phyloP scores from a whole-genome alignment of 192 early-diverging fungal genomes.

The Spizellomyces sp. region DNA sequence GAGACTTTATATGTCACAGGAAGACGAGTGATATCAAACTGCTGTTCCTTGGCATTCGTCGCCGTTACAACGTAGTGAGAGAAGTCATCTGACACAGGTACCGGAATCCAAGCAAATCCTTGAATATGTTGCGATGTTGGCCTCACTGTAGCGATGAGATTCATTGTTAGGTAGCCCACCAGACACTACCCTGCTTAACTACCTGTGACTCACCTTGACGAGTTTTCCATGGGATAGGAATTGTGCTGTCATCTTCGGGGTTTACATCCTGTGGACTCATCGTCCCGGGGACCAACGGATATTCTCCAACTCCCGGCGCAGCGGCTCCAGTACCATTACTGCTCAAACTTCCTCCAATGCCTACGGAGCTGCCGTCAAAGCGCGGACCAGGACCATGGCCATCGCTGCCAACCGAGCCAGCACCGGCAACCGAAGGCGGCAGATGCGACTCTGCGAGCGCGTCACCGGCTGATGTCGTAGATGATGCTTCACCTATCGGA shows the following conservation, averaged over 20 bases:
- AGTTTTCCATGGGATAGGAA: constrained; percentile 29
- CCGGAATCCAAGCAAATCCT: constrained; percentile 33
- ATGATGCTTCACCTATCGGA: not conserved
- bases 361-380: not conserved
- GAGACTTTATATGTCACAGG: constrained; percentile 17
- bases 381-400: not conserved
- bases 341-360: not conserved
- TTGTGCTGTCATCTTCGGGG: constrained; percentile 6
- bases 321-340: too few species aligned
- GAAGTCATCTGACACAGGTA: constrained; percentile 24
- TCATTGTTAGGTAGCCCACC: too few species aligned
- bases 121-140: constrained; percentile 12
- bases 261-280: not conserved
- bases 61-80: constrained; percentile 22
- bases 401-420: not conserved
- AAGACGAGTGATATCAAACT: constrained; percentile 21
- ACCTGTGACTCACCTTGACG: constrained; percentile 19
- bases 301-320: not conserved
- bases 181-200: too few species aligned
- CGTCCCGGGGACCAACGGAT: not conserved
- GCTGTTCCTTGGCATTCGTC: constrained; percentile 5
- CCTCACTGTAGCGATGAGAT: constrained; percentile 2
- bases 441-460: not conserved
- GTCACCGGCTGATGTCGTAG: not conserved
- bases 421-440: not conserved